Evolutionary conservation across 495 filamentous ascomycete genomes (phyloP).

Genomic region (Articulospora tetracladia): DNA sequence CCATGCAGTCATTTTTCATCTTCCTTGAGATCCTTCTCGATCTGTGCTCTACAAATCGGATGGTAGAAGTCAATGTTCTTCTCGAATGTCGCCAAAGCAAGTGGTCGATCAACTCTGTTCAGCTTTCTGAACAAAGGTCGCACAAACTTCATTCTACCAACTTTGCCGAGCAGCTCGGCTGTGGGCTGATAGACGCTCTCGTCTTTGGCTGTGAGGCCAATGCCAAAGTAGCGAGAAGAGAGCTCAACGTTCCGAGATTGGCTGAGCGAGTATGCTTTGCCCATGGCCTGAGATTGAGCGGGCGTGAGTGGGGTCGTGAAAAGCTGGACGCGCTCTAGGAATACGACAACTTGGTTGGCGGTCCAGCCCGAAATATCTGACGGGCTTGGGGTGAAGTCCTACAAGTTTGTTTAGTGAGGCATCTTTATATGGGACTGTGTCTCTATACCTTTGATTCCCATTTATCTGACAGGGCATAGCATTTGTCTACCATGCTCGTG

Average conservation of each 20-base stretch:
- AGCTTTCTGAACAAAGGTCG: slow-evolving; percentile 74
- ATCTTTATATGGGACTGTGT: background rate
- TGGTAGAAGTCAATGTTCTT: slow-evolving; percentile 91
- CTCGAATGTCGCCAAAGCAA: slow-evolving; percentile 81
- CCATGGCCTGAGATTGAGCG: slow-evolving; percentile 63
- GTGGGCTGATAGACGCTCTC: slow-evolving; percentile 61
- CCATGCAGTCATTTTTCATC: background rate
- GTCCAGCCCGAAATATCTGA: slow-evolving; percentile 69
- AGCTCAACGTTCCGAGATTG: slow-evolving; percentile 81
- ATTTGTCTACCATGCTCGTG: slow-evolving; percentile 80
- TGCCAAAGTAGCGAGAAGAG: slow-evolving; percentile 67
- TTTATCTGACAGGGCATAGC: slow-evolving; percentile 74
- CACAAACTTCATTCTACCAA: slow-evolving; percentile 97
- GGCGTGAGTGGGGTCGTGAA: slow-evolving; percentile 57
- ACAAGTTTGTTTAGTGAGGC: background rate
- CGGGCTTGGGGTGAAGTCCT: slow-evolving; percentile 59
- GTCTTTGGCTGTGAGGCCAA: slow-evolving; percentile 73
- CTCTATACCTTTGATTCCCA: slow-evolving; percentile 53
- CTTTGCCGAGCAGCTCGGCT: slow-evolving; percentile 68
- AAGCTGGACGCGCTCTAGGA: slow-evolving; percentile 72
- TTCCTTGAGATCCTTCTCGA: slow-evolving; percentile 71
- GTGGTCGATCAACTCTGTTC: slow-evolving; percentile 62
- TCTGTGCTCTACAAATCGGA: slow-evolving; percentile 80
- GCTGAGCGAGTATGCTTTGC: slow-evolving; percentile 62
- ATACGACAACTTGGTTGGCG: slow-evolving; percentile 85